Evolutionary conservation across 352 stramenopile species (phyloP).

Genomic region (Pythium volutum): DNA sequence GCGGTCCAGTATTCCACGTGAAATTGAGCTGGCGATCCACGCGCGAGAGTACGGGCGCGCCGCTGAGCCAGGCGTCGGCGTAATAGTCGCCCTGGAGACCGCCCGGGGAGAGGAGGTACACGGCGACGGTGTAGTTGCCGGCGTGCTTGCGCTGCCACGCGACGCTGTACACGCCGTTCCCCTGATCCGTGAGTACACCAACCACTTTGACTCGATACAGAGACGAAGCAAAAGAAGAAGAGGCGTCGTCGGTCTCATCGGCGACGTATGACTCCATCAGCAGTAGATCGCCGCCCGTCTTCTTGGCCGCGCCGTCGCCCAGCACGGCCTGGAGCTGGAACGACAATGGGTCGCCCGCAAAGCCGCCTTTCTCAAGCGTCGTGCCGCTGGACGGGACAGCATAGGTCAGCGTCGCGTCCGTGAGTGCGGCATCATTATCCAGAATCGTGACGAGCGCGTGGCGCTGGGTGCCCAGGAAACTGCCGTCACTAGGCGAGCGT

Average conservation of each 20-base stretch:
- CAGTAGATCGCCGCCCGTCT: constrained; percentile 26
- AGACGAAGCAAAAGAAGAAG: neutral
- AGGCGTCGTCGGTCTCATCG: constrained; percentile 1
- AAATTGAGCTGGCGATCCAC: constrained; percentile 75
- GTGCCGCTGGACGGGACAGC: constrained; percentile 27
- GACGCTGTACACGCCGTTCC: constrained; percentile 38
- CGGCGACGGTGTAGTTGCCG: constrained; percentile 45
- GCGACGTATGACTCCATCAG: constrained; percentile 41
- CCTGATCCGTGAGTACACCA: constrained; percentile 26
- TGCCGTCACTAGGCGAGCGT: constrained; percentile 22
- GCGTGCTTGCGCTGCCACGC: constrained; percentile 45
- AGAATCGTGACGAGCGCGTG: constrained; percentile 67
- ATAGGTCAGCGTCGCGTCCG: constrained; percentile 40
- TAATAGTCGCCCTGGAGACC: constrained; percentile 71
- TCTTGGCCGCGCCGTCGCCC: constrained; percentile 28
- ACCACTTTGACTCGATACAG: constrained; percentile 26
- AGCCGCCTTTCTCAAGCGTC: constrained; percentile 32
- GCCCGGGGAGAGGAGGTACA: constrained; percentile 56
- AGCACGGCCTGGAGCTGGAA: constrained; percentile 60
- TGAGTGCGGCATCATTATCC: constrained; percentile 49
- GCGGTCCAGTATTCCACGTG: constrained; percentile 49
- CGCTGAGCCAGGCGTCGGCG: constrained; percentile 50
- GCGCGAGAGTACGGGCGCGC: constrained; percentile 28
- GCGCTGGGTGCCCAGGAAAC: constrained; percentile 57
- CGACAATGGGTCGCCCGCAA: constrained; percentile 37